Conservation (phyloP, 129 eudicot species). For the Deinandra increscens region DNA sequence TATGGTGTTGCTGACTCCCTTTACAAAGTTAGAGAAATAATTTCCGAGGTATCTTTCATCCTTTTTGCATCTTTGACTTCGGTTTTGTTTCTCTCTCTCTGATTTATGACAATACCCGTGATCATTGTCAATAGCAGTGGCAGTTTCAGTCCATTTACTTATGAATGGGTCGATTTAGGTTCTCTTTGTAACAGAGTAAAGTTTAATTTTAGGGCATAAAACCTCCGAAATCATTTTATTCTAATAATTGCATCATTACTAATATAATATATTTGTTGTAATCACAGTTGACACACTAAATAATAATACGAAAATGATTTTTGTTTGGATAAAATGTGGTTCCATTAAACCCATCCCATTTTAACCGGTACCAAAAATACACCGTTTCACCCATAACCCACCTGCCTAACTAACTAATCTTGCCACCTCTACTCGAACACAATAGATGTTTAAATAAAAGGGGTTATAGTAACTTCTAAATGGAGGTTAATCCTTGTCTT, state of each 20-base stretch:
- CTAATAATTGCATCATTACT: background rate
- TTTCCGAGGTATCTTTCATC: slow-evolving; percentile 56
- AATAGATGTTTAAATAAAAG: background rate
- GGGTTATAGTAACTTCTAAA: background rate
- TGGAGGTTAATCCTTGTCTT: background rate
- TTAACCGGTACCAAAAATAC: too few species aligned
- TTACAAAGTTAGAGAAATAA: slow-evolving; percentile 53
- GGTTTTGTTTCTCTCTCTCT: slow-evolving; percentile 6
- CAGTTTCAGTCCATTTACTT: background rate
- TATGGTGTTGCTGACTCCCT: slow-evolving; percentile 82
- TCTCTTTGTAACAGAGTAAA: too few species aligned
- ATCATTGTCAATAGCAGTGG: slow-evolving; percentile 5
- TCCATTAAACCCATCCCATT: background rate
- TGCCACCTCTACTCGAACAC: background rate
- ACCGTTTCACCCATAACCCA: too few species aligned
- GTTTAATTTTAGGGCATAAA: background rate
- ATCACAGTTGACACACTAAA: background rate
- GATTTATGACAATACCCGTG: background rate
- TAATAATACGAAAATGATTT: background rate
- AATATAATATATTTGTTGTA: background rate
- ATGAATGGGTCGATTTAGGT: background rate
- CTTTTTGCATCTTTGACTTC: slow-evolving; percentile 4
- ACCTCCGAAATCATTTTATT: background rate
- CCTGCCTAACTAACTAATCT: background rate
- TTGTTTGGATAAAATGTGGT: background rate